Evolutionary conservation across 78 protist species (phyloP).

Genomic region (Acrasis kona): DNA sequence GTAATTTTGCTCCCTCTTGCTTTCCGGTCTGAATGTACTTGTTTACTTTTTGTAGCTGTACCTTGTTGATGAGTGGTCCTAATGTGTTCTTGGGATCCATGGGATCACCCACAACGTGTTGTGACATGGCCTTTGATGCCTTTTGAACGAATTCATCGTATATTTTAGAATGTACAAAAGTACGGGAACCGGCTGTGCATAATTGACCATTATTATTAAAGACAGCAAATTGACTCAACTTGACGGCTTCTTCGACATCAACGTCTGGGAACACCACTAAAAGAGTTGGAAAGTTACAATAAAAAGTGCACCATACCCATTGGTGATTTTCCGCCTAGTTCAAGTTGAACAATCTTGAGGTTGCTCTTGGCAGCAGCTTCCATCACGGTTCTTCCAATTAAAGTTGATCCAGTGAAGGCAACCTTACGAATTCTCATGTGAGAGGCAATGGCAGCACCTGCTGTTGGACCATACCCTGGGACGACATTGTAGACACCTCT

Average conservation of each 20-base stretch:
- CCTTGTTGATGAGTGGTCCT: constrained; percentile 30
- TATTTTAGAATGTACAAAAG: constrained; percentile 45
- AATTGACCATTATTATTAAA: constrained; percentile 59
- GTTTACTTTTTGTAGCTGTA: constrained; percentile 11
- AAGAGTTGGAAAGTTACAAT: constrained; percentile 40
- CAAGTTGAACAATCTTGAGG: constrained; percentile 14
- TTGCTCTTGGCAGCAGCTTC: constrained; percentile 24
- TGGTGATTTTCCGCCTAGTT: not conserved
- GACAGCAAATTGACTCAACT: constrained; percentile 11
- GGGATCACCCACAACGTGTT: constrained; percentile 17
- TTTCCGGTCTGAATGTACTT: constrained; percentile 35
- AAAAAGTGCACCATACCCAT: too few species aligned
- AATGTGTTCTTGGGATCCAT: not conserved
- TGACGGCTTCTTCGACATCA: constrained; percentile 59
- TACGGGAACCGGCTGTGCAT: constrained; percentile 55
- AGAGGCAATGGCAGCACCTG: constrained; percentile 47
- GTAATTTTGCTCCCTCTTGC: constrained; percentile 19
- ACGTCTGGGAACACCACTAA: constrained; percentile 63
- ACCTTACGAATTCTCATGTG: constrained; percentile 68
- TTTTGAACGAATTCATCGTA: constrained; percentile 40
- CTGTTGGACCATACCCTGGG: constrained; percentile 46
- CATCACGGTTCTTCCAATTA: constrained; percentile 42
- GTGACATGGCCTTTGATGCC: not conserved
- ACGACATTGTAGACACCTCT: constrained; percentile 75
- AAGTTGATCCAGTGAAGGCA: constrained; percentile 73